Evolutionary conservation across 768 basidiomycete genomes (phyloP), one percentile per base, ranked within the genome.

Genomic region (Suillus luteus): DNA sequence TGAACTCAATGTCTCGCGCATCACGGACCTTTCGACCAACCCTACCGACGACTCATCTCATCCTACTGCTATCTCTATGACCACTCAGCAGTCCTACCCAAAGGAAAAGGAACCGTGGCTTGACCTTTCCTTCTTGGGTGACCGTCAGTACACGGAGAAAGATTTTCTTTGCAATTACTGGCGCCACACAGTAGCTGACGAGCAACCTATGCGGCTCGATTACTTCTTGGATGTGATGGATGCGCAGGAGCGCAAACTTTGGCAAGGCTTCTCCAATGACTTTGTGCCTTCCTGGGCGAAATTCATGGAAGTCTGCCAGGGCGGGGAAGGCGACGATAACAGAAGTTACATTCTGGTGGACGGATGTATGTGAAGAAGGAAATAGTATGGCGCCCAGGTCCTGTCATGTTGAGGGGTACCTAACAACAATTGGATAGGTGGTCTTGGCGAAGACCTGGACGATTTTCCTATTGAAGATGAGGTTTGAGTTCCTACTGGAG

Each of bases 91-190:
- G 27, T 51, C 51, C 19, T 52, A 33, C 10, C 17, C 17, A 31
- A 31, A 4, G 17, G 51, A 52, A 22, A 27, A 27, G 27, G 31
- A 31, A 31, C 55, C 7, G n/a, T 57, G 38, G 55, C 55, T 57
- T 17, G 55, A 57, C 55, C 55, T 57, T 17, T 40, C 55, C 22
- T 57, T 57, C 38, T 40, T 57, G 9, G 15, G 27, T 27, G 27
- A 17, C 17, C 55, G 38, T 17, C 1, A 10, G 2, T 10, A 22
- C 3, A 40, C 55, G 22, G 38, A 40, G 17, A 5, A 24, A 40
- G 55, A 57, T 24, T 57, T 40, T 17, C 10, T 57, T 17, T 57
- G 55, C 55, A 57, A 40, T 17, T 57, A 57, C 15, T 57, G 55
- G 55, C 38, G 55, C 38, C 1, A 27, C 55, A 27, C 22, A 3